Conservation (phyloP, 139 green algal genomes). For the Chlamydomonas incerta region DNA sequence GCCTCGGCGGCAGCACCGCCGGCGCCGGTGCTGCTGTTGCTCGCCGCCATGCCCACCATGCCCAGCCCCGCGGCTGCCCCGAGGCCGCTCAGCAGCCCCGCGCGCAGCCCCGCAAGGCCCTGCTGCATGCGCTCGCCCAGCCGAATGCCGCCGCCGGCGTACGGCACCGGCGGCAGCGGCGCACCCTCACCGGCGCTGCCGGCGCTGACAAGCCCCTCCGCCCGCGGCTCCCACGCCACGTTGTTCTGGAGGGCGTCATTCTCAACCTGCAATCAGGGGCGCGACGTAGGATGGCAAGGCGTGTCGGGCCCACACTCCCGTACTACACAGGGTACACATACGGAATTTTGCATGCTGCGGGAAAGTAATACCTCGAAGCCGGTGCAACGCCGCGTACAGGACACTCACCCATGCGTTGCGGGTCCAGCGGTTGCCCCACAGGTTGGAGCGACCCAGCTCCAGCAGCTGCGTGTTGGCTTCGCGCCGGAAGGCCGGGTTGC, state of each 20-base stretch:
- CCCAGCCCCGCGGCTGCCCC: not conserved
- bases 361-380: no score
- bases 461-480: slow-evolving; percentile 9
- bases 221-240: not conserved
- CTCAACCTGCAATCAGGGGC: not conserved
- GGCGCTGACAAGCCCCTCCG: not conserved
- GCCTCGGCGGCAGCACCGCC: no score
- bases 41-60: not conserved
- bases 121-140: not conserved
- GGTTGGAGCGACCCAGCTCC: not conserved
- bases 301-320: no score
- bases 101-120: not conserved
- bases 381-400: no score
- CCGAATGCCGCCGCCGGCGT: not conserved
- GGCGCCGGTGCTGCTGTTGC: not conserved
- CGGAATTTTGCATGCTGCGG: no score
- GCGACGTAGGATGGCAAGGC: not conserved
- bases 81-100: not conserved
- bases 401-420: slow-evolving; percentile 23
- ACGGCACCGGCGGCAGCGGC: not conserved
- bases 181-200: not conserved
- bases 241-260: not conserved
- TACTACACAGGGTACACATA: no score
- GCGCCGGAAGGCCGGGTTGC: not conserved
- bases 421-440: not conserved